These are phyloP conservation scores for Entomortierella lignicola DNA, from an alignment of 192 early-diverging fungal genomes.

Conservation along the genomic window DNA sequence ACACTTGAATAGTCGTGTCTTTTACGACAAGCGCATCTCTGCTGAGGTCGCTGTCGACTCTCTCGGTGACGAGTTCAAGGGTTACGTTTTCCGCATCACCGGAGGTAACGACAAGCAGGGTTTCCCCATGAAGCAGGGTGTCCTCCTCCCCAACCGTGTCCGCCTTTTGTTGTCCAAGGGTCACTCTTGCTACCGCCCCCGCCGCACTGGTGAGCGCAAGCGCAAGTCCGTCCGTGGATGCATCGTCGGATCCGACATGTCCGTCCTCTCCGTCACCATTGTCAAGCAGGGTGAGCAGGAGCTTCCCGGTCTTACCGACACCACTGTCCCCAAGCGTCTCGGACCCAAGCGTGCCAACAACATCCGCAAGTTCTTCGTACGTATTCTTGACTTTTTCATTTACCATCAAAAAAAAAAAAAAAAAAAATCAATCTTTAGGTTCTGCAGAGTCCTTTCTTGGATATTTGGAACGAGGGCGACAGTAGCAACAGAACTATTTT, in stretches of 20 bases:
- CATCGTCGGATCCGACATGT: constrained; percentile 95
- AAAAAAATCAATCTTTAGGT: not conserved
- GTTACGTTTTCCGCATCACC: constrained; percentile 99
- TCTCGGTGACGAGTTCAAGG: constrained; percentile 99
- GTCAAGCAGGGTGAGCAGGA: constrained; percentile 98
- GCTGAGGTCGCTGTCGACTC: constrained; percentile 95
- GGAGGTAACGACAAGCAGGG: constrained; percentile 99
- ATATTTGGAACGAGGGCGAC: not conserved
- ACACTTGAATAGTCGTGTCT: constrained; percentile 91
- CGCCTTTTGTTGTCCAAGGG: constrained; percentile 88
- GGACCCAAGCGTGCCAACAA: constrained; percentile 99
- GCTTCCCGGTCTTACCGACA: constrained; percentile 96
- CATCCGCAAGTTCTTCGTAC: constrained; percentile 98
- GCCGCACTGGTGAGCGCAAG: constrained; percentile 98
- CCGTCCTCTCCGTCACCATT: constrained; percentile 93
- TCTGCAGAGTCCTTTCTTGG: not conserved
- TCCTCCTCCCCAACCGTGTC: constrained; percentile 78
- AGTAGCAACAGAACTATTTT: too few species aligned
- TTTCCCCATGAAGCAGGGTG: constrained; percentile 99
- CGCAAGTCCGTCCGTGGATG: constrained; percentile 99
- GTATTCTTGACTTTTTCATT: constrained; percentile 34
- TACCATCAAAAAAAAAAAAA: too few species aligned
- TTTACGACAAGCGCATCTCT: constrained; percentile 99
- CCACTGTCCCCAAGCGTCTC: constrained; percentile 93
- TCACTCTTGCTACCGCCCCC: constrained; percentile 98